Base-by-base conservation (phyloP, 257 asterid genomes). In the Parsonsia alboflavescens region DNA sequence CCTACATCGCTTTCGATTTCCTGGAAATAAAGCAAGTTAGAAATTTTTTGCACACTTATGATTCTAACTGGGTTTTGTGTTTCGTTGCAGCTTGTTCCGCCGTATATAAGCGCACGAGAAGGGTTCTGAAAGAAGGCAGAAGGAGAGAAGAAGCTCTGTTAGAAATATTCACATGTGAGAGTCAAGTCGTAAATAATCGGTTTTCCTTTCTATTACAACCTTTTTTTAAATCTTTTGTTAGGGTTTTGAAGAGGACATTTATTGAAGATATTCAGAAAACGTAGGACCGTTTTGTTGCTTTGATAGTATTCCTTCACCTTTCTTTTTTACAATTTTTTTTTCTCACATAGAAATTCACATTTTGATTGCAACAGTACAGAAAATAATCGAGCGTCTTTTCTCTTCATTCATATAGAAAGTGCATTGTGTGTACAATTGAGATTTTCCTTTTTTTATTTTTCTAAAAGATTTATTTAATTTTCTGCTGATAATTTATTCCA, bases 41-140 rank as follows among this genome's bases (percentile, higher is more conserved):
- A 36, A 24, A 30, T 39, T 10, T 24, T 10, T 59, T 12, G 10
- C 45, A 2, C 8, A 24, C 21, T 50, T 13, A 13, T 4, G 10
- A 33, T 1, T 49, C 58, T 50, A 30, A 68, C 50, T 50, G 22
- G 22, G 15, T 45, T 26, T 11, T 11, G 50, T 22, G 21, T 75
- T 39, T 4, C 42, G 9, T 36, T 79, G 76, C 83, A 82, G 83
- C 65, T 48, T 39, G 33, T 72, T 72, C 28, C 48, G 79, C 26
- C 54, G 36, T 44, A 26, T 45, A 75, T 50, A 28, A 53, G 56
- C 46, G 52, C 28, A 30, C 1, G 59, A 50, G 44, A 42, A 52
- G 17, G 22, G 8, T 0, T 15, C 24, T 0, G 21, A 5, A 7
- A 2, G 61, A 57, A 42, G 48, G 9, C 2, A 0, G 46, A 42